Evolutionary conservation across 345 rosid species (phyloP).

Genomic region (Corchorus capsularis): DNA sequence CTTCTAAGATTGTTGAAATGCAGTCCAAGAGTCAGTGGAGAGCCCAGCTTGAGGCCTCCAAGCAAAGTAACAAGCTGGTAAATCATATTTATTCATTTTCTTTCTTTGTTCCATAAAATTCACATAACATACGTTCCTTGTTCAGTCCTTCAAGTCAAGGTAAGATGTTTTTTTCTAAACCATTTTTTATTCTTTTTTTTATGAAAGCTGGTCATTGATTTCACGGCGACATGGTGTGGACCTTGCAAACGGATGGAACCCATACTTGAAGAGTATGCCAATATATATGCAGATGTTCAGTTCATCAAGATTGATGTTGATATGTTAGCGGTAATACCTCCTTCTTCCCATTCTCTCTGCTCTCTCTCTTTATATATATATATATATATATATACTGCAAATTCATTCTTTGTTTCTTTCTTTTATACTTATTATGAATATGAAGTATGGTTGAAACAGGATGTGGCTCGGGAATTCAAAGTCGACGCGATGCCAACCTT

Average conservation of each 20-base stretch:
- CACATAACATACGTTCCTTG: too few relatives aligned
- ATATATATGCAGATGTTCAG: constrained; percentile 52
- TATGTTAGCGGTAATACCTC: constrained; percentile 40
- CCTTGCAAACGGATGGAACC: constrained; percentile 72
- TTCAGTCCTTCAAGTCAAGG: too few relatives aligned
- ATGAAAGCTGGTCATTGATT: constrained; percentile 62
- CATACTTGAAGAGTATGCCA: constrained; percentile 49
- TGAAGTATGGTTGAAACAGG: neutral
- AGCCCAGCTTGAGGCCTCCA: constrained; percentile 52
- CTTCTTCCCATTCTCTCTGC: neutral
- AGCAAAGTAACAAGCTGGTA: constrained; percentile 66
- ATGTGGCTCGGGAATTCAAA: constrained; percentile 15
- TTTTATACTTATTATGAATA: neutral
- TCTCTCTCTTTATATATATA: neutral
- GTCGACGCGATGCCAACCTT: constrained; percentile 20
- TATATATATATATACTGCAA: neutral
- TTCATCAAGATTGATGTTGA: constrained; percentile 83
- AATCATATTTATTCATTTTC: neutral
- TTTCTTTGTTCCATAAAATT: neutral
- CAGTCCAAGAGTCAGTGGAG: constrained; percentile 62
- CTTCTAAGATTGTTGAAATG: constrained; percentile 41
- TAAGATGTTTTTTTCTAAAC: too few relatives aligned
- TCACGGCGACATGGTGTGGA: constrained; percentile 83
- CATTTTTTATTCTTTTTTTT: neutral
- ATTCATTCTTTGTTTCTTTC: neutral